These are phyloP conservation scores for Colletotrichum phormii DNA, from an alignment of 2,329 filamentous ascomycete species.

Conservation along the genomic window DNA sequence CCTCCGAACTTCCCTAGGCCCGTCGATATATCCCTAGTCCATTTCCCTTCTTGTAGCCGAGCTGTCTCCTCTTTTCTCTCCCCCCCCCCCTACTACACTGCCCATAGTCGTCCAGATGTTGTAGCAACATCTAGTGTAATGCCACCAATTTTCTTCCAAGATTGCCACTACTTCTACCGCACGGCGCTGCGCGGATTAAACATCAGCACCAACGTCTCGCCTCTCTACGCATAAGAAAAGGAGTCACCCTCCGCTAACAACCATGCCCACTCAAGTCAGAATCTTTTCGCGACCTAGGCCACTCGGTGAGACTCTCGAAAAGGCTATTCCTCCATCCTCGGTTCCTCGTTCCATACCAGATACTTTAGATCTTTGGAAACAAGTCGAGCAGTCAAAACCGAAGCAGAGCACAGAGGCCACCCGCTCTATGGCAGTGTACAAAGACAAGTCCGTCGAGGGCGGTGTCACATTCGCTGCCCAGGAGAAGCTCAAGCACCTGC, in stretches of 20 bases:
- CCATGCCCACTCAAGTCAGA: slow-evolving; percentile 52
- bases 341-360: slow-evolving; percentile 56
- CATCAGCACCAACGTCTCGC: slow-evolving; percentile 82
- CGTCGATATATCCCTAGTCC: slow-evolving; percentile 34
- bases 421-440: slow-evolving; percentile 63
- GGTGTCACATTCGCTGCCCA: slow-evolving; percentile 92
- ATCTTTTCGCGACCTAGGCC: slow-evolving; percentile 73
- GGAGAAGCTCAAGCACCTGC: slow-evolving; percentile 89
- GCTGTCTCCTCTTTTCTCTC: background rate
- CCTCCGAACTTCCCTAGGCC: slow-evolving; percentile 29
- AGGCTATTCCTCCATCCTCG: slow-evolving; percentile 50
- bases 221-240: slow-evolving; percentile 73
- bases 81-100: background rate
- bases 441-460: slow-evolving; percentile 68
- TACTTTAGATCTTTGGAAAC: slow-evolving; percentile 40
- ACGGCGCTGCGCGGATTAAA: slow-evolving; percentile 88
- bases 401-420: slow-evolving; percentile 5
- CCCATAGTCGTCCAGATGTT: slow-evolving; percentile 21
- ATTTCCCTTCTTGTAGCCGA: slow-evolving; percentile 11
- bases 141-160: slow-evolving; percentile 84
- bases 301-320: slow-evolving; percentile 75
- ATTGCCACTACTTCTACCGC: slow-evolving; percentile 94
- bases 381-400: slow-evolving; percentile 22
- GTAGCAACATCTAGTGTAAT: slow-evolving; percentile 65
- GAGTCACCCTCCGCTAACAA: slow-evolving; percentile 40